Percentiles rank a stretch among this genome's conserved stretches.
These are phyloP conservation scores for Castanopsis chinensis DNA, from an alignment of 306 rosid species.

Conservation along the genomic window DNA sequence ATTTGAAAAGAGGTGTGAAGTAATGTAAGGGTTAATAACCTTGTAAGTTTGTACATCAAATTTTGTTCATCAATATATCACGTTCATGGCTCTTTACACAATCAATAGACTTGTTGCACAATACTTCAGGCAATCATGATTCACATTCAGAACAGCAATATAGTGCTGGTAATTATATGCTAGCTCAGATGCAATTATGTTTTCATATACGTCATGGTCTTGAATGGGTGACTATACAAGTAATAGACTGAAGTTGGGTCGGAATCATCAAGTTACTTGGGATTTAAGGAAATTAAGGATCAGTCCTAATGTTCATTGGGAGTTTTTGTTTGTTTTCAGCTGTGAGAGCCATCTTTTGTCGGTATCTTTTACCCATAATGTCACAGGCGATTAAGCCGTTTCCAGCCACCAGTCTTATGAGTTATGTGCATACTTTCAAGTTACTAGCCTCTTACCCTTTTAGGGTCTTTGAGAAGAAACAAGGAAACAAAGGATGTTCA, in stretches of 20 bases:
- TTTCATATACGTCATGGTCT: neutral
- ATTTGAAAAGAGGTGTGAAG: neutral
- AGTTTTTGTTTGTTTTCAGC: neutral
- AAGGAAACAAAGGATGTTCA: neutral
- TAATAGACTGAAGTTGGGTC: neutral
- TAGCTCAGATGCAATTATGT: neutral
- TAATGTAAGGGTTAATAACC: neutral
- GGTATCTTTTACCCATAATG: neutral
- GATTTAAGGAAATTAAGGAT: neutral
- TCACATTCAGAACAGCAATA: neutral
- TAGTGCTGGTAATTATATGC: neutral
- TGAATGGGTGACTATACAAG: neutral
- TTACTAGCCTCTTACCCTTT: neutral
- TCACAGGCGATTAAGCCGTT: neutral
- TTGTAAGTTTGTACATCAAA: neutral
- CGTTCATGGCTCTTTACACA: neutral
- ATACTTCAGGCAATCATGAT: neutral
- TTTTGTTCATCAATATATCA: neutral
- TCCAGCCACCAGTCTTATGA: too few relatives aligned
- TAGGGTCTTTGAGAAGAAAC: neutral
- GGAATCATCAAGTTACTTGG: neutral
- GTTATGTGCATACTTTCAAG: neutral
- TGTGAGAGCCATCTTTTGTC: neutral
- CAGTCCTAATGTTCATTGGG: neutral
- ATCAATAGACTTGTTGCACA: neutral